These are phyloP conservation scores for Boletellus sp. DNA, from an alignment of 1,284 basidiomycete genomes.

Conservation along the genomic window DNA sequence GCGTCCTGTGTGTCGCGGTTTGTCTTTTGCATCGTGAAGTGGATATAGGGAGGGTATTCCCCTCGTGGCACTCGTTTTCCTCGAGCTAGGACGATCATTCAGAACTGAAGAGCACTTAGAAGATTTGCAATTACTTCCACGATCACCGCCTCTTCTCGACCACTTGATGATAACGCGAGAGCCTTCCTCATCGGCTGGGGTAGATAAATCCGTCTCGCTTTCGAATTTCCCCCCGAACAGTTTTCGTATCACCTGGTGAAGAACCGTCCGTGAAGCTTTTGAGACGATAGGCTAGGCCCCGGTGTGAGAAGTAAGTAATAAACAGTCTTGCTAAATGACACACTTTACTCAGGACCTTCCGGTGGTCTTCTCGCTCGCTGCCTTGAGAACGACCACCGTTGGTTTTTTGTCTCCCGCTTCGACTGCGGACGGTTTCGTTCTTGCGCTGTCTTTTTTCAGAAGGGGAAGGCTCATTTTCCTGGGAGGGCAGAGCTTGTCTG, in stretches of 20 bases:
- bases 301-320: slow-evolving; percentile 19
- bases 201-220: slow-evolving; percentile 66
- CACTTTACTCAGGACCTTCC: slow-evolving; percentile 80
- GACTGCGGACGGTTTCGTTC: slow-evolving; percentile 43
- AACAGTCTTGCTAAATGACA: slow-evolving; percentile 30
- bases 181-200: slow-evolving; percentile 53
- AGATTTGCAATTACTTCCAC: slow-evolving; percentile 28
- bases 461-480: slow-evolving; percentile 28
- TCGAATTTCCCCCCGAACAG: slow-evolving; percentile 83
- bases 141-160: slow-evolving; percentile 48
- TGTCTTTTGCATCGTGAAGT: slow-evolving; percentile 96
- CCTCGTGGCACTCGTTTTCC: slow-evolving; percentile 50
- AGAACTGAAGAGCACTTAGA: background rate
- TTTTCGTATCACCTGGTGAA: slow-evolving; percentile 81
- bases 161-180: slow-evolving; percentile 74
- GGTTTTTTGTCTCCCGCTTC: slow-evolving; percentile 42
- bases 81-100: slow-evolving; percentile 22
- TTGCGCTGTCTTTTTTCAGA: slow-evolving; percentile 36
- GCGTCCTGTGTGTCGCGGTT: slow-evolving; percentile 98
- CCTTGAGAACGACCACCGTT: slow-evolving; percentile 39
- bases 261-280: slow-evolving; percentile 76
- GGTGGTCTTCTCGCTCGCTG: slow-evolving; percentile 51
- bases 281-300: slow-evolving; percentile 69
- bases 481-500: slow-evolving; percentile 15
- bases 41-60: slow-evolving; percentile 85